Evolutionary conservation across 176 grass and related monocot genomes (phyloP).

Genomic region (Rhynchospora tenuis): DNA sequence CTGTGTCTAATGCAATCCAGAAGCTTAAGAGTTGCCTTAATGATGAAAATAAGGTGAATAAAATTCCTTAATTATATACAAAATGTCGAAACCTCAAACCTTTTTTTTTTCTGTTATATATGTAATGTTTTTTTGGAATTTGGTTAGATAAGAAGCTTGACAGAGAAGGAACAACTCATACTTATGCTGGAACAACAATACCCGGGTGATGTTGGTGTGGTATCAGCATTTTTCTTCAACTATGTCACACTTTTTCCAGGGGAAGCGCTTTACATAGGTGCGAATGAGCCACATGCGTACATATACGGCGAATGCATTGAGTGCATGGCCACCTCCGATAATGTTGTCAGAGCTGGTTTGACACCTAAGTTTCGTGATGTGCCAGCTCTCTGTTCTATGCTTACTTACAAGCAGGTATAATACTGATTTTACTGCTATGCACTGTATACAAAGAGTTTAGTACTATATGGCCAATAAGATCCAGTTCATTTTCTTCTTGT

Average conservation of each 20-base stretch:
- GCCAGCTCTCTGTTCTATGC: constrained; percentile 77
- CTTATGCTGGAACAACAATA: constrained; percentile 60
- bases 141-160: constrained; percentile 61
- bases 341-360: constrained; percentile 84
- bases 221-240: constrained; percentile 72
- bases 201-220: constrained; percentile 69
- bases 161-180: constrained; percentile 67
- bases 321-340: constrained; percentile 89
- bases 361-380: constrained; percentile 89
- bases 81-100: background rate
- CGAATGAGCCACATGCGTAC: constrained; percentile 90
- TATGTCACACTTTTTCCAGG: constrained; percentile 81
- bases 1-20: constrained; percentile 44
- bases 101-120: background rate
- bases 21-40: constrained; percentile 53
- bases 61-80: background rate
- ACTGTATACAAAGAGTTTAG: no score
- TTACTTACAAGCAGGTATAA: constrained; percentile 82
- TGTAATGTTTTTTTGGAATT: background rate
- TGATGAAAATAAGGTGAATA: constrained; percentile 63
- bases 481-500: no score
- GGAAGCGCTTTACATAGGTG: constrained; percentile 71
- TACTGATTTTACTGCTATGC: background rate
- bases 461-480: no score
- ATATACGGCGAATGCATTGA: constrained; percentile 85